Base-by-base conservation (phyloP, 495 filamentous ascomycete species). In the Penicillium cinerascens region DNA sequence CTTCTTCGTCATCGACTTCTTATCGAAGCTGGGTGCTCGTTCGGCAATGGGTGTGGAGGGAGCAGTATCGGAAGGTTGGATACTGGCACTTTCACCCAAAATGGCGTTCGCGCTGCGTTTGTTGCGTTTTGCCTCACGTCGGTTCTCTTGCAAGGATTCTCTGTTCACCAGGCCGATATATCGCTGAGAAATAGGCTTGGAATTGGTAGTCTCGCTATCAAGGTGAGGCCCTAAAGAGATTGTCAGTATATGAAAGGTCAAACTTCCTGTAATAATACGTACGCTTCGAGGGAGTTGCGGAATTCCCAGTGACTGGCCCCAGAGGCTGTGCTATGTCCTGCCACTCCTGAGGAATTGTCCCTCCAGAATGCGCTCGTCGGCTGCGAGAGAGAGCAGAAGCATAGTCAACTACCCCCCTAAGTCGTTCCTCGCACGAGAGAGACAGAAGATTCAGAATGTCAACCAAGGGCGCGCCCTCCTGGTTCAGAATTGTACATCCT, bases 381-480 rank as follows among this genome's bases (percentile, higher is more conserved):
- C 77, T 83, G 51, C 74, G 78, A 16, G 87, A 76, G 7, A 91
- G 67, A 13, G 69, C 78, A 42, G 81, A 78, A 6, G 86, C 82
- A 61, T 93, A 89, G 56, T 89, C 84, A 20, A 93, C 51, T 11
- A 93, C 65, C 3, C 79, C 77, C 37, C 85, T 73, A 22, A 95
- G 36, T 20, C 87, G 79, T 59, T 91, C 84, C 52, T 89, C 84
- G 33, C 86, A 81, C 6, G 86, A 85, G 26, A 93, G 78, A 8
- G 88, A 91, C 26, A 95, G 47, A 22, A 95, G 74, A 22, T 86
- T 82, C 17, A 95, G 58, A 43, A 95, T 83, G 44, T 95, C 88
- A 13, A 84, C 83, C 27, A 93, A 66, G 29, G 76, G 79, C 2
- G 85, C 76, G 9, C 86, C 86, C 22, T 80, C 72, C 15, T 83